Conservation (phyloP, 225 moss, liverwort and hornwort species). For the Marchantia paleacea region DNA sequence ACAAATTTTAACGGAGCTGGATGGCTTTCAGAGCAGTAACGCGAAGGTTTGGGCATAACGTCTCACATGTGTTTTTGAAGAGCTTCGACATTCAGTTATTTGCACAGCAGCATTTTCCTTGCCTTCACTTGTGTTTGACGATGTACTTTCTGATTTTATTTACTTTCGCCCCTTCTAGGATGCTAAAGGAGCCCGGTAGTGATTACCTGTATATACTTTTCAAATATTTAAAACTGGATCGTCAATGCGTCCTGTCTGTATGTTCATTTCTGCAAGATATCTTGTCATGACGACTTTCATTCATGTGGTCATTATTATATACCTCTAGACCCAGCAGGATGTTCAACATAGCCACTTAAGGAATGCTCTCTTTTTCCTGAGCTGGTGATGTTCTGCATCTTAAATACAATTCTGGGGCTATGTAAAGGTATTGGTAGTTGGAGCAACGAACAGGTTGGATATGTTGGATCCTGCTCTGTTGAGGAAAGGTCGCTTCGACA, state of each 20-base stretch:
- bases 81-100: neutral
- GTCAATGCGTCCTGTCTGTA: too few species aligned
- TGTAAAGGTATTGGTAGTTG: slow-evolving; percentile 91
- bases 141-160: neutral
- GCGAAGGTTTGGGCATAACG: slow-evolving; percentile 61
- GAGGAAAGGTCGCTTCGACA: slow-evolving; percentile 97
- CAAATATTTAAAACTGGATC: too few species aligned
- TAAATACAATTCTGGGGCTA: neutral
- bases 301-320: too few species aligned
- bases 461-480: slow-evolving; percentile 98
- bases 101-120: neutral
- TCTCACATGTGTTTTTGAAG: neutral
- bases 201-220: too few species aligned
- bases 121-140: neutral
- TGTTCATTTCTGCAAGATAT: too few species aligned
- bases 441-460: slow-evolving; percentile 98
- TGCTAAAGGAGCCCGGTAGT: too few species aligned
- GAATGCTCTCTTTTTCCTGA: neutral
- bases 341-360: neutral
- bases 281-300: too few species aligned
- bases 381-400: neutral
- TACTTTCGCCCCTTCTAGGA: too few species aligned
- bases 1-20: slow-evolving; percentile 98
- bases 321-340: neutral
- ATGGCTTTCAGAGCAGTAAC: slow-evolving; percentile 96